Conservation (phyloP, 192 early-diverging fungal genomes). For the Haplosporangium gracile region DNA sequence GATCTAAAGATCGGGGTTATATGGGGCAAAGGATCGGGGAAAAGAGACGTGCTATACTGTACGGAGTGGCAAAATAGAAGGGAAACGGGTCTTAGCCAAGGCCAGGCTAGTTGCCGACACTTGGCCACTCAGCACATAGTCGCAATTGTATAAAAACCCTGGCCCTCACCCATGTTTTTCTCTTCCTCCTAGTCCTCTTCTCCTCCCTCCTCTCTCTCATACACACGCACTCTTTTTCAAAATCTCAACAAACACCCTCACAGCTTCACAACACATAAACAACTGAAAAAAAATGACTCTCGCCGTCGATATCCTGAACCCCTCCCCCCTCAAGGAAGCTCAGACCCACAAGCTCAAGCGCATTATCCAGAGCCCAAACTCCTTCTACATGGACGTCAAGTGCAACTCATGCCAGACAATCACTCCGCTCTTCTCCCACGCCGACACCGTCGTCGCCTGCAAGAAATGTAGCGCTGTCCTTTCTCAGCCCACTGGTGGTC, state of each 20-base stretch:
- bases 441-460: conserved; percentile 92
- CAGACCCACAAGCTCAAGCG: conserved; percentile 77
- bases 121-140: neutral
- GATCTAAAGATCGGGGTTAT: neutral
- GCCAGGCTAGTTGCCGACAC: neutral
- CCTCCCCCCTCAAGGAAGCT: conserved; percentile 79
- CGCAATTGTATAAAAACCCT: neutral
- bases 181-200: neutral
- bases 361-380: conserved; percentile 82
- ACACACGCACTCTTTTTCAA: neutral
- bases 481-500: conserved; percentile 92
- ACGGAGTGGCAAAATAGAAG: no score
- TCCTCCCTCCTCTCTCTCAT: neutral
- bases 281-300: conserved; percentile 58
- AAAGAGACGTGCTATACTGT: no score
- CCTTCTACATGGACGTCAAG: conserved; percentile 99
- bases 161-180: neutral
- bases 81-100: neutral
- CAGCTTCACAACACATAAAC: neutral
- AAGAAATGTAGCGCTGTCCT: conserved; percentile 86
- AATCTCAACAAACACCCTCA: neutral
- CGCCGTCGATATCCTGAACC: conserved; percentile 96
- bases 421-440: conserved; percentile 93
- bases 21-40: neutral
- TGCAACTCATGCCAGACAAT: conserved; percentile 90